These are phyloP conservation scores for Thecamonas trahens DNA, from an alignment of 78 protist species.

Conservation along the genomic window DNA sequence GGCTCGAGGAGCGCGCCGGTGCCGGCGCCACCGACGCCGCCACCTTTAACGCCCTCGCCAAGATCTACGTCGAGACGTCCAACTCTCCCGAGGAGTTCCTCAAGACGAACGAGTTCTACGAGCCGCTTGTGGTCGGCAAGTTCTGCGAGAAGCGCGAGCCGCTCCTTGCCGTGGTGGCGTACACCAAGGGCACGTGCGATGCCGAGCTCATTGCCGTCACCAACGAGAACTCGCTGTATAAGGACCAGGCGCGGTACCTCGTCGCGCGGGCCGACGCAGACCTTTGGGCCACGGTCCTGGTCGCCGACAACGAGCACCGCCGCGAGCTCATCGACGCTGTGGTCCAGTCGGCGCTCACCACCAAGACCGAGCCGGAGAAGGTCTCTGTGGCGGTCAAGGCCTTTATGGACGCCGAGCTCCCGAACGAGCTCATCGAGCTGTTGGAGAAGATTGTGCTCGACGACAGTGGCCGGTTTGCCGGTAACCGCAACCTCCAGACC, in stretches of 20 bases:
- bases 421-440: constrained; percentile 97
- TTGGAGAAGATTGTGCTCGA: constrained; percentile 97
- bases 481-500: constrained; percentile 94
- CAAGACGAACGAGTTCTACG: constrained; percentile 67
- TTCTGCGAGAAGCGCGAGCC: constrained; percentile 99
- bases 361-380: constrained; percentile 79
- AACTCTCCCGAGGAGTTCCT: constrained; percentile 90
- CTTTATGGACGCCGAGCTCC: constrained; percentile 96
- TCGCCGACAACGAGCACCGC: constrained; percentile 75
- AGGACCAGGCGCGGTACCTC: constrained; percentile 93
- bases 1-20: constrained; percentile 90
- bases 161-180: constrained; percentile 81
- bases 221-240: constrained; percentile 89
- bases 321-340: constrained; percentile 80
- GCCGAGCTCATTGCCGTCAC: constrained; percentile 90
- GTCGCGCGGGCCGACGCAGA: constrained; percentile 92
- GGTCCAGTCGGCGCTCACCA: constrained; percentile 95
- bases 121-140: not conserved
- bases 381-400: constrained; percentile 95
- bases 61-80: constrained; percentile 92
- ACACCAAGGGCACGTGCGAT: constrained; percentile 89
- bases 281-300: constrained; percentile 92
- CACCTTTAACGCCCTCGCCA: constrained; percentile 97
- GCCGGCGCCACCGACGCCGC: constrained; percentile 85
- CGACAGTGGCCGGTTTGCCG: constrained; percentile 68